phyloP scores from a whole-genome alignment of 1,284 basidiomycete genomes.

The Takashimella koratensis region DNA sequence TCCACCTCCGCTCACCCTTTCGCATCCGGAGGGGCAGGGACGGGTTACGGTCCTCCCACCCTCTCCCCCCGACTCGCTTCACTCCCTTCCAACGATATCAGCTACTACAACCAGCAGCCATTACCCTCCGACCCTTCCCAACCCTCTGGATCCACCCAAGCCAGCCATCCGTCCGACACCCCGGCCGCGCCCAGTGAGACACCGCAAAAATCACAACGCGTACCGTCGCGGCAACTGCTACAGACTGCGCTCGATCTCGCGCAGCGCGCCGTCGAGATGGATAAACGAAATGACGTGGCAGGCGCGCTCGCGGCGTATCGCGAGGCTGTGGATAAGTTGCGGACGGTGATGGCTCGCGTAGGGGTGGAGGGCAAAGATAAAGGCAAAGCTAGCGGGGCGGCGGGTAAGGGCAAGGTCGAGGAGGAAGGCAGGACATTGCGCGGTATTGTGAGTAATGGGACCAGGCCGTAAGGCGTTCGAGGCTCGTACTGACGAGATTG shows the following conservation, averaged over 20 bases:
- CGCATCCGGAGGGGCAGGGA: neutral
- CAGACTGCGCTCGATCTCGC: constrained; percentile 49
- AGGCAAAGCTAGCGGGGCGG: constrained; percentile 7
- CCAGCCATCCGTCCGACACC: no score
- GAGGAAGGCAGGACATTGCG: constrained; percentile 48
- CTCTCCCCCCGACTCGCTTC: neutral
- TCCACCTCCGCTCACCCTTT: neutral
- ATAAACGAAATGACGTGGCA: constrained; percentile 46
- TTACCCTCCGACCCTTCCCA: no score
- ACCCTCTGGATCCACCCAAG: no score
- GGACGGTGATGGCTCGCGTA: constrained; percentile 49
- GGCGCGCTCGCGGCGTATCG: constrained; percentile 46
- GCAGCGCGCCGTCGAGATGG: constrained; percentile 49
- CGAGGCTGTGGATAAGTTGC: constrained; percentile 44
- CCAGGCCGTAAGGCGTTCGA: neutral
- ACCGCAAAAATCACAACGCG: constrained; percentile 13
- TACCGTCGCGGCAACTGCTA: constrained; percentile 44
- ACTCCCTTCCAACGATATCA: neutral
- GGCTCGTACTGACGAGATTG: no score
- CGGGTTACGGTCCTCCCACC: neutral
- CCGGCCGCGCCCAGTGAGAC: neutral
- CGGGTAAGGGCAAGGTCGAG: constrained; percentile 33
- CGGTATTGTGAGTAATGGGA: constrained; percentile 43
- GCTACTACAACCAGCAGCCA: no score
- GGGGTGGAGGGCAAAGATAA: constrained; percentile 30